phyloP scores from a whole-genome alignment of 2,329 filamentous ascomycete genomes.

The Tolypocladium album region DNA sequence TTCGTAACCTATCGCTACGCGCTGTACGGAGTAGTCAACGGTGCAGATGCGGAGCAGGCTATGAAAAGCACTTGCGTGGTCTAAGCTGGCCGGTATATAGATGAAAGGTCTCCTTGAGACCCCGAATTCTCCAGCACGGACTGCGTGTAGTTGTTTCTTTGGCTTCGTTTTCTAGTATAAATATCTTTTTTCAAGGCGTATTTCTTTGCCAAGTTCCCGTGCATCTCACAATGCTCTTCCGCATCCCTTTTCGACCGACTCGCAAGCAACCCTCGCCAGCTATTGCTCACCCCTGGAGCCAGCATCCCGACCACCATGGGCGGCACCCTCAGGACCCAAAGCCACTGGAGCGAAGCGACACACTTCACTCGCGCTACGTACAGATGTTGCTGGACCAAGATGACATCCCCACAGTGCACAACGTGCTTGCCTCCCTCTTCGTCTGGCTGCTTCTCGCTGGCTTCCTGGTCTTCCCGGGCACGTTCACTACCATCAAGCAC shows the following conservation, averaged over 20 bases:
- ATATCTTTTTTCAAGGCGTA: neutral
- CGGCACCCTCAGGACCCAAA: constrained; percentile 1
- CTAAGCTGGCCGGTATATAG: neutral
- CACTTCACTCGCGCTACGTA: constrained; percentile 26
- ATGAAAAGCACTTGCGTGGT: neutral
- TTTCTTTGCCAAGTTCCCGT: neutral
- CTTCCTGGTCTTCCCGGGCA: constrained; percentile 41
- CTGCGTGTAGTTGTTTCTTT: neutral
- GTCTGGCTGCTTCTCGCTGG: constrained; percentile 39
- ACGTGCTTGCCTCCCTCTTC: constrained; percentile 27
- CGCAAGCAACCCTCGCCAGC: neutral
- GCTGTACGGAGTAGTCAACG: neutral
- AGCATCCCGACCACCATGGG: constrained; percentile 4
- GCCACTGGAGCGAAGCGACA: constrained; percentile 9
- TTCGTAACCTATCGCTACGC: neutral
- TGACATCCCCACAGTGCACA: constrained; percentile 32
- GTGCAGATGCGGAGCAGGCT: neutral
- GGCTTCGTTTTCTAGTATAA: neutral
- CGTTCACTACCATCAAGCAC: constrained; percentile 31
- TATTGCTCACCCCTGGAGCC: constrained; percentile 2
- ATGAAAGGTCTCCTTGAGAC: neutral
- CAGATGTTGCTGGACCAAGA: constrained; percentile 37
- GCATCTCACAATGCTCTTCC: neutral
- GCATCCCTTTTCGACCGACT: neutral
- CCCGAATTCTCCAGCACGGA: neutral